Conservation (phyloP, 2,329 filamentous ascomycete species). For the Helotiales sp. region DNA sequence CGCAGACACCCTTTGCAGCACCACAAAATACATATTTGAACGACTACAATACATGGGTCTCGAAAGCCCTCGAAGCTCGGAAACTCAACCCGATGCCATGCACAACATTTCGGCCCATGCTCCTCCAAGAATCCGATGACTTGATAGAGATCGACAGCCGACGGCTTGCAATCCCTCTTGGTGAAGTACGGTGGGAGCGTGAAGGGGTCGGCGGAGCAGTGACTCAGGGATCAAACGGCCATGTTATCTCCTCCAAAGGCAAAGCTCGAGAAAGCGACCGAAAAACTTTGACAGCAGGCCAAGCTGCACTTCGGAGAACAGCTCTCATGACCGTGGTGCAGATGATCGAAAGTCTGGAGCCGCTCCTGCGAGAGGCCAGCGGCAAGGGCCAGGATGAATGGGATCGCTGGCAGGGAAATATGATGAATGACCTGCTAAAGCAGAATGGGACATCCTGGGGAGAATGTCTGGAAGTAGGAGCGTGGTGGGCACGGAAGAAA, state of each 20-base stretch:
- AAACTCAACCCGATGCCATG: slow-evolving; percentile 76
- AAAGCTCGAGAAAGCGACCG: slow-evolving; percentile 32
- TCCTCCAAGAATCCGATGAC: slow-evolving; percentile 77
- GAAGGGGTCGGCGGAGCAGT: slow-evolving; percentile 67
- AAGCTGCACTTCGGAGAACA: slow-evolving; percentile 73
- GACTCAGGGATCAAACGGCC: slow-evolving; percentile 59
- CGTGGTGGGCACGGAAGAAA: slow-evolving; percentile 89
- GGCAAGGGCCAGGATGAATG: slow-evolving; percentile 90
- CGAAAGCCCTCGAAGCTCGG: slow-evolving; percentile 70
- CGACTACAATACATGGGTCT: slow-evolving; percentile 82
- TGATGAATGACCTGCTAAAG: slow-evolving; percentile 81
- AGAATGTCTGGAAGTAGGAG: slow-evolving; percentile 83
- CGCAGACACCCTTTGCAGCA: slow-evolving; percentile 78
- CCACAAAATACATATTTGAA: slow-evolving; percentile 80
- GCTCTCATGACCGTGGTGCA: slow-evolving; percentile 81
- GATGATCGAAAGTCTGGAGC: slow-evolving; percentile 83
- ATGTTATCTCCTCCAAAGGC: slow-evolving; percentile 32
- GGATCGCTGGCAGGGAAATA: slow-evolving; percentile 84
- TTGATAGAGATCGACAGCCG: slow-evolving; percentile 70
- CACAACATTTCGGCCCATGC: slow-evolving; percentile 70
- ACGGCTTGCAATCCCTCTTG: slow-evolving; percentile 82
- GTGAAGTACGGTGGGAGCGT: slow-evolving; percentile 83
- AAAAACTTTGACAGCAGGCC: slow-evolving; percentile 50
- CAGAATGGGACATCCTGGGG: slow-evolving; percentile 78
- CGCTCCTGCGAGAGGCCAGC: slow-evolving; percentile 76